Conservation (phyloP, 352 stramenopile genomes). For the Phytopythium ostracodes region DNA sequence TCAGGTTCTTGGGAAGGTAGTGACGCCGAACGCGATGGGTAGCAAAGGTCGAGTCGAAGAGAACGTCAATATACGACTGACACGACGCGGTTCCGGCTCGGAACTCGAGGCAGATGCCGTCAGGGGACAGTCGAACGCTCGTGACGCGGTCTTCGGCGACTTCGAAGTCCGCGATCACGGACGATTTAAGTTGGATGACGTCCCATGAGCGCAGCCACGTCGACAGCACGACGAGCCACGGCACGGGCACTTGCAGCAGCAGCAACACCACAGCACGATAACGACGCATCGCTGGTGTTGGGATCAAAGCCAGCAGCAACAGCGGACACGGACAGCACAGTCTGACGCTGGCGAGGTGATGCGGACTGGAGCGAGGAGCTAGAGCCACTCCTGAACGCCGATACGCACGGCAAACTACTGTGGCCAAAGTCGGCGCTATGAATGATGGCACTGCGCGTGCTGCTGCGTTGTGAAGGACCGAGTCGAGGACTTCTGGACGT, state of each 20-base stretch:
- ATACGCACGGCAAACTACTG: no score
- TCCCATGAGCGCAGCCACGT: slow-evolving; percentile 29
- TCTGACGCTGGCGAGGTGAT: no score
- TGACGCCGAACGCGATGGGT: not conserved
- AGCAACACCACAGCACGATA: slow-evolving; percentile 12
- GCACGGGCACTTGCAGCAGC: slow-evolving; percentile 20
- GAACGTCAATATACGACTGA: slow-evolving; percentile 33
- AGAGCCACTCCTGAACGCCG: no score
- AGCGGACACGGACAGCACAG: no score
- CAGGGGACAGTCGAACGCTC: slow-evolving; percentile 38
- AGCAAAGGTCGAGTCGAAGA: slow-evolving; percentile 16
- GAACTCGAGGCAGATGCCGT: slow-evolving; percentile 37
- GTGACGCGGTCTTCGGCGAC: not conserved
- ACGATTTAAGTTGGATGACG: slow-evolving; percentile 21
- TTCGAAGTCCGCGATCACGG: not conserved
- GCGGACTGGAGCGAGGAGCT: no score
- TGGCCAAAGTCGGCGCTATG: no score
- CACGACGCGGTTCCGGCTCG: slow-evolving; percentile 33
- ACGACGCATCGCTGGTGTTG: not conserved
- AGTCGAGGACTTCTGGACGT: no score
- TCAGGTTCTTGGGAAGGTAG: not conserved
- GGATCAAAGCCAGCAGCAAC: not conserved
- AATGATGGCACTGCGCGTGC: no score
- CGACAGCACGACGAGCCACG: slow-evolving; percentile 23
- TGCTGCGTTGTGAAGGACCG: no score